phyloP scores from a whole-genome alignment of 2,329 filamentous ascomycete species.

The Fusarium nodosum region DNA sequence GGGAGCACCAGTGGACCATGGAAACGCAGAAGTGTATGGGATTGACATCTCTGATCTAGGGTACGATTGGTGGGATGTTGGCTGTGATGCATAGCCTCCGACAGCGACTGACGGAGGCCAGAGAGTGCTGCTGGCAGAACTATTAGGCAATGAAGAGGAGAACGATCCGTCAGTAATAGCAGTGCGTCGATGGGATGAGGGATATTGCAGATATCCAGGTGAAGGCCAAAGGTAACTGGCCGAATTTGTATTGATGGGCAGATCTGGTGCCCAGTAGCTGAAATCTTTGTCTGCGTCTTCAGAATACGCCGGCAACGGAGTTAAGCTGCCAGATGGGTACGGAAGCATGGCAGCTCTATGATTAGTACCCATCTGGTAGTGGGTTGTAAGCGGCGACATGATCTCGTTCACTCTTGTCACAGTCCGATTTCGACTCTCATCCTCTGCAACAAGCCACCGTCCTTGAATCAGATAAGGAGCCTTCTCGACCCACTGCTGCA shows the following conservation, averaged over 20 bases:
- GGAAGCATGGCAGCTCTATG: not conserved
- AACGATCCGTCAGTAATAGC: conserved; percentile 27
- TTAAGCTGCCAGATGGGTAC: too few species aligned
- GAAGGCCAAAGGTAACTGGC: conserved; percentile 28
- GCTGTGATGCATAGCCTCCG: conserved; percentile 42
- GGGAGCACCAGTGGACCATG: conserved; percentile 22
- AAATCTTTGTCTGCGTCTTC: not conserved
- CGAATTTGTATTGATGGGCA: conserved; percentile 36
- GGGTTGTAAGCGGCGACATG: conserved; percentile 50
- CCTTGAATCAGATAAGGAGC: conserved; percentile 67
- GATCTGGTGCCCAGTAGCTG: conserved; percentile 31
- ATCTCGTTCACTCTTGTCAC: conserved; percentile 62
- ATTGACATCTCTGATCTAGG: conserved; percentile 26
- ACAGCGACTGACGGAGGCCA: conserved; percentile 30
- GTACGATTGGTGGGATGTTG: conserved; percentile 38
- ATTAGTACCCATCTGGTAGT: not conserved
- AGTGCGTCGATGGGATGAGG: conserved; percentile 13
- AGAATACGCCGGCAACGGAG: too few species aligned
- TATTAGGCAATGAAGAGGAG: conserved; percentile 36
- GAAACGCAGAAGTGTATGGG: conserved; percentile 1
- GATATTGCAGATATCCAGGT: conserved; percentile 1
- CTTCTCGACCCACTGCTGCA: conserved; percentile 66
- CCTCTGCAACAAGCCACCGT: conserved; percentile 72
- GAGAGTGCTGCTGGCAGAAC: conserved; percentile 33
- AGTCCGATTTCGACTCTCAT: conserved; percentile 62